Evolutionary conservation across 2,329 filamentous ascomycete genomes (phyloP), one percentile per base, ranked within the genome.

Genomic region (Cadophora sp.): DNA sequence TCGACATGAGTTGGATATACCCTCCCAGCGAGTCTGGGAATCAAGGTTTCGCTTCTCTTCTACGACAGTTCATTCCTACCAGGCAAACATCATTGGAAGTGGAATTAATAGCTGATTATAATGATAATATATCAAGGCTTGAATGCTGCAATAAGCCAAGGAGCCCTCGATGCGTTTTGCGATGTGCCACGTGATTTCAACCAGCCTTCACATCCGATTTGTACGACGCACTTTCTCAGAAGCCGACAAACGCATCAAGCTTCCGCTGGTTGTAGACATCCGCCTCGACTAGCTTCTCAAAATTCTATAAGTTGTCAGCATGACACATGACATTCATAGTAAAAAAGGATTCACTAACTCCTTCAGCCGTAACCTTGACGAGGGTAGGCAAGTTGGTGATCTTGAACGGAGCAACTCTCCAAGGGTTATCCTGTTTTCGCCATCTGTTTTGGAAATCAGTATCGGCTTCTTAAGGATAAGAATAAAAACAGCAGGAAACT

Each of bases 341-440:
- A n/a, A n/a, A n/a, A n/a, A 20, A 9, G 3, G 2, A 36, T 22
- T 16, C 4, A 73, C 70, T 68, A 51, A 74, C 73, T 5, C 71
- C 71, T 24, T 70, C 69, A 11, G 63, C 62, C 7, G 69, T 73
- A 24, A 75, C 68, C 27, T 75, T 76, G 24, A 73, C 71, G 18
- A 76, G 36, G 3, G 73, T 76, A 2, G 74, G 73, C 53, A 76
- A 62, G 20, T 70, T 66, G 14, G 70, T 73, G 2, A 75, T 71
- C 3, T 65, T 68, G 50, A 74, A 76, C 3, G 72, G 72, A 16
- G 55, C 65, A 55, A 73, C 59, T 39, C 66, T 71, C 73, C 74
- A 76, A 11, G 66, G 66, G 66, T 75, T 75, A 14, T 73, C 67
- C 0, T 60, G 33, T 0, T 69, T 68, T 47, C 69, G 68, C 73